Conservation (phyloP, 129 eudicot species). For the Mikania micrantha region DNA sequence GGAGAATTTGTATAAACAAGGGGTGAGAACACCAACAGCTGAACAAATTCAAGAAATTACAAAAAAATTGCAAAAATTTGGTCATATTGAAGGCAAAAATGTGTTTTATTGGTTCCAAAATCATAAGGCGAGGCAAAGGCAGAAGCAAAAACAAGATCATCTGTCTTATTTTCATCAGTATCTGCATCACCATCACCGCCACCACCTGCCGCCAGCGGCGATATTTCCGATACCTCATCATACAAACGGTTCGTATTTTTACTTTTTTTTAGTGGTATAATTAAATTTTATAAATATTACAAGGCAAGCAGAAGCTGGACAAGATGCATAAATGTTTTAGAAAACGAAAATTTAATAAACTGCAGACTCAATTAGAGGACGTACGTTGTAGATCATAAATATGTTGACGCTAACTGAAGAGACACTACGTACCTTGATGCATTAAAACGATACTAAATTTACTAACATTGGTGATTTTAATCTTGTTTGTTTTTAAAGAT, state of each 20-base stretch:
- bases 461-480: too few relatives aligned
- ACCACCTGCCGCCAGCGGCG: neutral
- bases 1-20: slow-evolving; percentile 56
- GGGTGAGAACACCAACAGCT: slow-evolving; percentile 61
- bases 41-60: slow-evolving; percentile 79
- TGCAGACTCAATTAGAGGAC: too few relatives aligned
- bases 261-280: neutral
- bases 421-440: too few relatives aligned
- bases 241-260: slow-evolving; percentile 39
- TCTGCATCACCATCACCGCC: slow-evolving; percentile 19
- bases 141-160: slow-evolving; percentile 60
- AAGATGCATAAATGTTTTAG: too few relatives aligned
- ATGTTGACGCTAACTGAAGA: too few relatives aligned
- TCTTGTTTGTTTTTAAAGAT: too few relatives aligned
- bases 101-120: slow-evolving; percentile 93
- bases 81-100: slow-evolving; percentile 82
- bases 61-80: slow-evolving; percentile 34
- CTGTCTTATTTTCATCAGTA: slow-evolving; percentile 36
- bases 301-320: too few relatives aligned
- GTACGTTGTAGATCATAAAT: too few relatives aligned
- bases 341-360: too few relatives aligned
- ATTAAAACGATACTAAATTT: too few relatives aligned
- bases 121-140: slow-evolving; percentile 86
- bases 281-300: too few relatives aligned
- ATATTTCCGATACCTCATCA: slow-evolving; percentile 24